Base-by-base conservation (phyloP, 2,329 filamentous ascomycete species). In the Pseudomassariella vexata region DNA sequence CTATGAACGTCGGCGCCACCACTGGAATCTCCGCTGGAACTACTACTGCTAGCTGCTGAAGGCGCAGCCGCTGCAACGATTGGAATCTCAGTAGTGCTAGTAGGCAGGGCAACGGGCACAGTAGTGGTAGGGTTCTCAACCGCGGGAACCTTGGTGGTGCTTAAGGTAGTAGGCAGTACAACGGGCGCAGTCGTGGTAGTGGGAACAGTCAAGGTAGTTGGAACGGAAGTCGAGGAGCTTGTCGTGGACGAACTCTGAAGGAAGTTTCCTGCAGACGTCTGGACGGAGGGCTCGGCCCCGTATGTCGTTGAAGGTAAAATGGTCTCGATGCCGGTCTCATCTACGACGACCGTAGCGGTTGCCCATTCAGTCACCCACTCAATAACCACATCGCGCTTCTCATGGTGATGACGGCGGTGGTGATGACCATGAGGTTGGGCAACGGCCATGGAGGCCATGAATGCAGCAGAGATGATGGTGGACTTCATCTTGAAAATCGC, bases 311-410 rank as follows among this genome's bases (percentile, higher is more conserved):
- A 49, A 9, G 63, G 59, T 16, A 50, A 53, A 49, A 72, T 45
- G 45, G 56, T 63, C 49, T 62, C 39, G 34, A 71, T 76, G 45
- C 63, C 60, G 41, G 59, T 65, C 21, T 60, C 57, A 44, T 73
- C 70, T 34, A 75, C 50, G 37, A 69, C 66, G 39, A 76, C 65
- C 3, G 61, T 63, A 44, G 69, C 63, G 6, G 65, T 71, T 44
- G 73, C 67, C 60, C 66, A 73, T 46, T 65, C 65, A 6, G 59
- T 63, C 12, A 55, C 59, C 54, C 55, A 60, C 27, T 58, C 52
- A 24, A 66, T 70, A 42, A 70, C 61, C 10, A 71, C 36, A 14
- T 51, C 63, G 30, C 63, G 60, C 53, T 66, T 66, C 29, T 56
- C 45, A 28, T 57, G 41, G 28, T 44, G 39, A 35, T 54, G 48